Evolutionary conservation across 2,329 filamentous ascomycete genomes (phyloP), one percentile per base, ranked within the genome.

Genomic region (Cladosporium sphaerospermum): DNA sequence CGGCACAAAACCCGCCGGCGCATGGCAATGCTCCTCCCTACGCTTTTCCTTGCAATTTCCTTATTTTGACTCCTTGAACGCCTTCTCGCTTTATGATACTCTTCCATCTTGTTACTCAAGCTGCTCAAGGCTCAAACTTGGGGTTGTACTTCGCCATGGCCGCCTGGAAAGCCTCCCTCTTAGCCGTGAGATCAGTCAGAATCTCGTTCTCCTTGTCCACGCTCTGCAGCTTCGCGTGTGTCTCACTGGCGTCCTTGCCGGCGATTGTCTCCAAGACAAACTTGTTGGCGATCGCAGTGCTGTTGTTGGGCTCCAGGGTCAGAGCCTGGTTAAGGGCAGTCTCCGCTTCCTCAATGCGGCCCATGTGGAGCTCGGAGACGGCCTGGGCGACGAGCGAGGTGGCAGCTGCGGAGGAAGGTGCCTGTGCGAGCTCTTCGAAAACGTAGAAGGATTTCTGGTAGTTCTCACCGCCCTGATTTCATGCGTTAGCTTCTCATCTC

Each of bases 361-460:
- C 91, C 28, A 97, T 83, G 67, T 97, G 93, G 50, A 97, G 75
- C 71, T 99, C 92, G 19, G 89, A 86, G 23, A 97, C 83, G 23
- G 91, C 92, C 74, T 97, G 93, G 16, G 89, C 85, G 56, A 96
- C 83, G 52, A 96, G 80, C 14, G 83, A 86, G 61, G 84, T 78
- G 49, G 85, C 78, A 13, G 88, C 88, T 45, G 89, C 84, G 14
- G 88, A 90, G 32, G 88, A 84, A 2, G 90, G 86, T 28, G 88
- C 85, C 67, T 95, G 89, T 4, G 93, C 92, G 45, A 97, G 82
- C 72, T 99, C 93, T 73, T 97, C 92, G 66, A 89, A 97, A 56
- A 97, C 92, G 77, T 99, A 97, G 73, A 95, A 97, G 14, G 92
- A 86, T 67, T 93, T 88, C 67, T 97, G 93, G 73, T 97, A 97